These are phyloP conservation scores for Lathyrus sativus DNA, from an alignment of 306 rosid genomes.

Conservation along the genomic window DNA sequence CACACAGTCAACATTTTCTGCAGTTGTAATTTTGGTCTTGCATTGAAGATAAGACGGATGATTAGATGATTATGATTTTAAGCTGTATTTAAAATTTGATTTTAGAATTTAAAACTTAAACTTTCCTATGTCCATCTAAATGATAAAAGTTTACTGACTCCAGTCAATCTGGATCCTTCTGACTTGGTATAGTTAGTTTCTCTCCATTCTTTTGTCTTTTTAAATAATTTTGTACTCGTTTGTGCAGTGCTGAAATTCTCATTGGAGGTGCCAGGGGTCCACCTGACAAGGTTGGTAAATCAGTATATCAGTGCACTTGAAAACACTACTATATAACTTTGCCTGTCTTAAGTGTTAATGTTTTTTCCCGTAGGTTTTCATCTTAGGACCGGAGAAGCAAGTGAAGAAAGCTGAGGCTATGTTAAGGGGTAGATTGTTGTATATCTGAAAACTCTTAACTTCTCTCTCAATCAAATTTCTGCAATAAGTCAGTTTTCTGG, in stretches of 20 bases:
- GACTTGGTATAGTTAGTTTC: neutral
- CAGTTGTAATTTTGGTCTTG: neutral
- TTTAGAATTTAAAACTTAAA: constrained; percentile 2
- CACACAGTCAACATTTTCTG: neutral
- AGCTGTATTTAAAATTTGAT: neutral
- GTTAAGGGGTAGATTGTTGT: constrained; percentile 83
- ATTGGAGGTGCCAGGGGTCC: constrained; percentile 88
- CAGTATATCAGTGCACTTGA: neutral
- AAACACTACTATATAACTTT: neutral
- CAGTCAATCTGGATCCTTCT: neutral
- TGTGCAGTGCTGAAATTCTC: constrained; percentile 86
- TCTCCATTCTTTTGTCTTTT: neutral
- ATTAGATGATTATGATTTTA: neutral
- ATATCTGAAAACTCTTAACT: constrained; percentile 37
- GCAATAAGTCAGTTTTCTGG: constrained; percentile 40
- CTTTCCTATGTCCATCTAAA: neutral
- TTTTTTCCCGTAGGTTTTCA: constrained; percentile 62
- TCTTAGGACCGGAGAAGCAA: constrained; percentile 82
- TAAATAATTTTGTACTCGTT: constrained; percentile 18
- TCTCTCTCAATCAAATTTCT: constrained; percentile 32
- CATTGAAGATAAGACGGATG: neutral
- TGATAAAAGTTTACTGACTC: neutral
- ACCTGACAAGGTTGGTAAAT: constrained; percentile 82
- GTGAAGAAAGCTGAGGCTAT: constrained; percentile 98
- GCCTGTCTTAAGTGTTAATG: constrained; percentile 4